Evolutionary conservation across 108 stramenopile genomes (phyloP).

Genomic region (Skeletonema grethae): DNA sequence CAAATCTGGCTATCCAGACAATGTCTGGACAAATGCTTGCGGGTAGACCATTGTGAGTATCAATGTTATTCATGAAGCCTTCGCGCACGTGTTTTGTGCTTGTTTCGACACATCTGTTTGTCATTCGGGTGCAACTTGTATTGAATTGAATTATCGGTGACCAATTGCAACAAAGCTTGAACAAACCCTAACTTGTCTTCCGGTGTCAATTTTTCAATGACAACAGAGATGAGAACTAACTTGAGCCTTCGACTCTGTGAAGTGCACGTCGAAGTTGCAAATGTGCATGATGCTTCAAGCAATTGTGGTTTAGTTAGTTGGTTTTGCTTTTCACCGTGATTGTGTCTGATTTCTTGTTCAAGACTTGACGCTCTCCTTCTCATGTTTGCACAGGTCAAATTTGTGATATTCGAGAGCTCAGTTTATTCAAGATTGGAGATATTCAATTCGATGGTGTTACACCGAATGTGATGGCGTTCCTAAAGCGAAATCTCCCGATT

Average conservation of each 20-base stretch:
- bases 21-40: conserved; percentile 80
- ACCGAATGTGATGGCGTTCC: neutral
- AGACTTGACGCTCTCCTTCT: conserved; percentile 23
- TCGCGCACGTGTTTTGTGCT: neutral
- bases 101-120: neutral
- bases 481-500: neutral
- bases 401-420: neutral
- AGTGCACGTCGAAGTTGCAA: conserved; percentile 6
- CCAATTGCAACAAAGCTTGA: conserved; percentile 6
- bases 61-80: neutral
- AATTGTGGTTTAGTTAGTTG: conserved; percentile 2
- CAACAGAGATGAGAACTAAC: conserved; percentile 7
- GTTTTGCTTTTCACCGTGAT: conserved; percentile 6
- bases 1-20: conserved; percentile 86
- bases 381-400: conserved; percentile 15
- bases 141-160: neutral
- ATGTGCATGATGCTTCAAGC: conserved; percentile 7
- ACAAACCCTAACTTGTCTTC: conserved; percentile 7
- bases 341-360: conserved; percentile 14
- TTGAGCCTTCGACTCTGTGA: conserved; percentile 3
- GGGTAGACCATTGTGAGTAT: conserved; percentile 57
- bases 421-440: neutral
- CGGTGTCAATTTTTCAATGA: conserved; percentile 6
- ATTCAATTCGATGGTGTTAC: conserved; percentile 9
- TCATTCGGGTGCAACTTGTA: neutral